phyloP scores from a whole-genome alignment of 306 rosid genomes.

The Vigna unguiculata region DNA sequence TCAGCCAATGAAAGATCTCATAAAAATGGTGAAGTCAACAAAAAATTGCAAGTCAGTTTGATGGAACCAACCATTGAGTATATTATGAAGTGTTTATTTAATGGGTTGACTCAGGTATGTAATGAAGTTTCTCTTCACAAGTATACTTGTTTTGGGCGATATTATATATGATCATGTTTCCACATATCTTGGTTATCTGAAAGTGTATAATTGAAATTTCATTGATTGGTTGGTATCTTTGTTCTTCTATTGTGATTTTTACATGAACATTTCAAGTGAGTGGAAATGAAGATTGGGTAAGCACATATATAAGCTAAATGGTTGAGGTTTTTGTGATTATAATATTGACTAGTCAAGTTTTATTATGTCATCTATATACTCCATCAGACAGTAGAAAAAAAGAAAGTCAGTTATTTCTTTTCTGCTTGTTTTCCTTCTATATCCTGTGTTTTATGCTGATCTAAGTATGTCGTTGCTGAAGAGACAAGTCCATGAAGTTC shows the following conservation, averaged over 20 bases:
- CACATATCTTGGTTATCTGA: conserved; percentile 28
- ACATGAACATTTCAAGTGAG: conserved; percentile 11
- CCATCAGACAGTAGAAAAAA: conserved; percentile 15
- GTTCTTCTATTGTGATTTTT: conserved; percentile 32
- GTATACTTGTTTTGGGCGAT: conserved; percentile 32
- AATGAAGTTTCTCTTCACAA: conserved; percentile 31
- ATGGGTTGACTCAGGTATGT: conserved; percentile 76
- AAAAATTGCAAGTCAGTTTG: conserved; percentile 61
- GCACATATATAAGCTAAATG: conserved; percentile 37
- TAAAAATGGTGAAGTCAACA: conserved; percentile 50
- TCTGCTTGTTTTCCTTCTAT: conserved; percentile 21
- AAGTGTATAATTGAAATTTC: conserved; percentile 16
- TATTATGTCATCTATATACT: too few relatives aligned
- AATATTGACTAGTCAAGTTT: not conserved
- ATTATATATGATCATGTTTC: conserved; percentile 25
- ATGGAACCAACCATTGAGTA: conserved; percentile 93
- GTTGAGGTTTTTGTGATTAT: conserved; percentile 4
- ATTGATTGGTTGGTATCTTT: conserved; percentile 24
- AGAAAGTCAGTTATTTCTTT: not conserved
- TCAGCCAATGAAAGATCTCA: conserved; percentile 53
- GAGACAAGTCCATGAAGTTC: conserved; percentile 62
- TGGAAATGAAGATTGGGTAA: conserved; percentile 1
- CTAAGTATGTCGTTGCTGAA: conserved; percentile 46
- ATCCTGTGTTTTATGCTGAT: conserved; percentile 33
- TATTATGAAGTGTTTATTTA: conserved; percentile 72